phyloP scores from a whole-genome alignment of 176 grass and related monocot species.

The Eragrostis nindensis region DNA sequence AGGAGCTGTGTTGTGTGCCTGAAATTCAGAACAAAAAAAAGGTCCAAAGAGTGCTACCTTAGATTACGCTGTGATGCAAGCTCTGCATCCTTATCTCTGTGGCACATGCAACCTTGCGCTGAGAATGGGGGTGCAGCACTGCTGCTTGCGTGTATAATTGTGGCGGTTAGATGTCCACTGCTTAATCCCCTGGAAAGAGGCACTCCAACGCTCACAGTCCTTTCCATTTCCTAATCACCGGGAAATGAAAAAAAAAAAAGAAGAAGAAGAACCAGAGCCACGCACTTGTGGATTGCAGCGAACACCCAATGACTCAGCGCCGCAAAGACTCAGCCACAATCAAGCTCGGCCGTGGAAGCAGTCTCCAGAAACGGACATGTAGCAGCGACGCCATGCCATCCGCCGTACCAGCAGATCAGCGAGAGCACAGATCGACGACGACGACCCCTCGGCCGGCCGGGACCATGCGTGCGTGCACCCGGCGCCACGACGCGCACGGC shows the following conservation, averaged over 20 bases:
- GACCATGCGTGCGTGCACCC: conserved; percentile 29
- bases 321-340: neutral
- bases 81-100: neutral
- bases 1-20: neutral
- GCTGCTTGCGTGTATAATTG: too few species aligned
- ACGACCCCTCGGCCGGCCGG: neutral
- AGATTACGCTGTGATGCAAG: neutral
- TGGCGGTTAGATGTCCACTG: neutral
- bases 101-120: neutral
- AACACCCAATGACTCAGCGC: neutral
- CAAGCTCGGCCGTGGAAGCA: neutral
- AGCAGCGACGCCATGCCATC: neutral
- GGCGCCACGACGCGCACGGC: neutral
- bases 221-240: neutral
- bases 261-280: too few species aligned
- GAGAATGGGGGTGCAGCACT: too few species aligned
- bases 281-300: neutral
- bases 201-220: neutral
- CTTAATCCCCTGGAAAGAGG: neutral
- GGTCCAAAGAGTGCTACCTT: too few species aligned
- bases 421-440: neutral
- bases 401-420: conserved; percentile 16
- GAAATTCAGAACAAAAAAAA: too few species aligned
- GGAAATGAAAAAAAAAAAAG: too few species aligned
- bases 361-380: neutral